Percentiles rank a stretch among this genome's conserved stretches.
phyloP scores from a whole-genome alignment of 1,284 basidiomycete genomes.

The Puccinia brachypodii region DNA sequence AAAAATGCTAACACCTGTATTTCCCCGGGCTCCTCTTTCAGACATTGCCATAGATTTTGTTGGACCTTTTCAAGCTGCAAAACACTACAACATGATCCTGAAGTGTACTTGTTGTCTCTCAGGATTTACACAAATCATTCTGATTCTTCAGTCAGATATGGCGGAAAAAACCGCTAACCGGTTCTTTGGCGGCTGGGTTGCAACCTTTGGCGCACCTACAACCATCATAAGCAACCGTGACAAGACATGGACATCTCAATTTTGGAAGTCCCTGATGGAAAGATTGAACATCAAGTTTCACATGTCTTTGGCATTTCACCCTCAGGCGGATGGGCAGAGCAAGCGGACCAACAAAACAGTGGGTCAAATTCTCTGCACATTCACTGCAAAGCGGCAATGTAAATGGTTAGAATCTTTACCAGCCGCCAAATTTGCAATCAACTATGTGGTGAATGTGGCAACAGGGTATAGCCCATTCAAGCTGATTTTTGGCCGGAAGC shows the following conservation, averaged over 20 bases:
- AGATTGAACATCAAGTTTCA: not conserved
- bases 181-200: not conserved
- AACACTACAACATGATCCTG: too few species aligned
- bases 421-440: not conserved
- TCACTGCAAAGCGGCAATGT: not conserved
- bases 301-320: constrained; percentile 52
- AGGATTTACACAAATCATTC: too few species aligned
- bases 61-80: too few species aligned
- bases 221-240: constrained; percentile 1
- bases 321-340: constrained; percentile 54
- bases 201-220: not conserved
- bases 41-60: too few species aligned
- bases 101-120: too few species aligned
- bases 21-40: too few species aligned
- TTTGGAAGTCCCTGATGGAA: not conserved
- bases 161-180: too few species aligned
- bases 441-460: not conserved
- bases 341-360: constrained; percentile 58
- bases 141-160: too few species aligned
- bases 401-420: not conserved
- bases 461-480: not conserved
- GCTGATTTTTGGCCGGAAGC: not conserved
- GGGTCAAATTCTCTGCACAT: constrained; percentile 50
- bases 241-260: constrained; percentile 3
- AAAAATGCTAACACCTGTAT: too few species aligned